Evolutionary conservation across 2,329 filamentous ascomycete genomes (phyloP), one percentile per base, ranked within the genome.

Genomic region (Aspergillus aculeatus): DNA sequence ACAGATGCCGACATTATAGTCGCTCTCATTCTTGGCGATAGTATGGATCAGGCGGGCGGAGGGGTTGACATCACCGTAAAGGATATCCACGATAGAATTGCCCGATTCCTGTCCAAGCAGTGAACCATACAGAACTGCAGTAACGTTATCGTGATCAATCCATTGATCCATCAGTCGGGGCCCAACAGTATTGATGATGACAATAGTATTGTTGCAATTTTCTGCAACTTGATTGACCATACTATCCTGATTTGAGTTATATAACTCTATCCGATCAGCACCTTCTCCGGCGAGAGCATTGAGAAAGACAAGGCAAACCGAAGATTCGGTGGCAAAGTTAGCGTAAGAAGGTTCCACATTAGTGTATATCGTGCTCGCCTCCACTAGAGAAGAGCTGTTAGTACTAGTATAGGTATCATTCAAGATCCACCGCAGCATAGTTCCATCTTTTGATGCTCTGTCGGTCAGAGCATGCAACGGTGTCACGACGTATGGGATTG

Each of bases 121-220:
- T 64, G 88, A 85, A 3, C 84, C 86, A 64, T 85, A 85, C 1
- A 89, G 77, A n/a, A 89, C 75, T 1, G 82, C 85, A 1, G 85
- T 88, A 29, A 89, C 82, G 60, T 89, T 88, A 16, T 81, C 75
- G 59, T 89, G 81, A 55, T 88, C 82, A 62, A 85, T 78, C 75
- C 84, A 89, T 1, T 77, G 76, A 12, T 61, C 51, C 0, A 88
- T 82, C 0, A 87, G 73, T 2, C 86, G 79, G 12, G 82, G 76
- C 1, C 86, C 87, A 2, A 85, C 84, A 44, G 87, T 88, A 71
- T 89, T 86, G 4, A 89, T 78, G 1, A 88, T 77, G 0, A 88
- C 86, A 24, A 89, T 79, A 0, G 86, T 88, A 60, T 84, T 87
- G 64, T 78, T 80, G 72, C 85, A 89, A n/a, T 77, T 76, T 6